Conservation (phyloP, 148 eudicot genomes). For the Rhododendron ovatum region DNA sequence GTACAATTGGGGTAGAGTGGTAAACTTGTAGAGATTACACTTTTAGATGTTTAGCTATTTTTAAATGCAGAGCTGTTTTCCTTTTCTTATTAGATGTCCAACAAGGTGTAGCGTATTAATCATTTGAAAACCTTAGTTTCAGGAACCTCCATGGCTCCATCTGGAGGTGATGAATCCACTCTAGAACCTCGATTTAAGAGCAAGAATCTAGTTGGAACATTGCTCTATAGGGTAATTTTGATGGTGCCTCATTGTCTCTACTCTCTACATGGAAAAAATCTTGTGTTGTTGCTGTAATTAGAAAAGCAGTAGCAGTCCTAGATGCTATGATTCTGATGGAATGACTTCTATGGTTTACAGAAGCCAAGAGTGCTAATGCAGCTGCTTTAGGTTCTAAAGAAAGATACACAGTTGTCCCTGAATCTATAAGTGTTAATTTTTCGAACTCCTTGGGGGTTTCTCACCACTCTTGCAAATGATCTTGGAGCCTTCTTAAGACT, state of each 20-base stretch:
- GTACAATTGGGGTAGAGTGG: background rate
- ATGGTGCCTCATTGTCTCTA: background rate
- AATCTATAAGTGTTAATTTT: background rate
- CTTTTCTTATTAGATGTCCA: background rate
- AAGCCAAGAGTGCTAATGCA: background rate
- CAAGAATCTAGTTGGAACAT: background rate
- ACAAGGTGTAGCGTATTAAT: background rate
- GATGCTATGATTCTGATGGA: background rate
- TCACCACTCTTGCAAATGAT: background rate
- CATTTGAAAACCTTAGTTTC: background rate
- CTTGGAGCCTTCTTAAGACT: background rate
- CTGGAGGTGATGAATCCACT: background rate
- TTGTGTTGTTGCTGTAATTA: background rate
- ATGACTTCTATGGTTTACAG: background rate
- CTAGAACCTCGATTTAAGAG: background rate
- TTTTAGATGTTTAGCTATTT: background rate
- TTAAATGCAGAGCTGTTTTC: background rate
- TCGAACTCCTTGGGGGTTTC: background rate
- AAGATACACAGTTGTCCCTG: background rate
- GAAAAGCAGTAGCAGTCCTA: background rate
- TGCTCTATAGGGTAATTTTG: background rate
- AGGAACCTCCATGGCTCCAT: background rate
- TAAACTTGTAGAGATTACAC: background rate
- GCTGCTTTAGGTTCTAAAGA: background rate
- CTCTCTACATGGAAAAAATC: background rate